These are phyloP conservation scores for Curvularia lunata DNA, from an alignment of 2,329 filamentous ascomycete species.

Conservation along the genomic window DNA sequence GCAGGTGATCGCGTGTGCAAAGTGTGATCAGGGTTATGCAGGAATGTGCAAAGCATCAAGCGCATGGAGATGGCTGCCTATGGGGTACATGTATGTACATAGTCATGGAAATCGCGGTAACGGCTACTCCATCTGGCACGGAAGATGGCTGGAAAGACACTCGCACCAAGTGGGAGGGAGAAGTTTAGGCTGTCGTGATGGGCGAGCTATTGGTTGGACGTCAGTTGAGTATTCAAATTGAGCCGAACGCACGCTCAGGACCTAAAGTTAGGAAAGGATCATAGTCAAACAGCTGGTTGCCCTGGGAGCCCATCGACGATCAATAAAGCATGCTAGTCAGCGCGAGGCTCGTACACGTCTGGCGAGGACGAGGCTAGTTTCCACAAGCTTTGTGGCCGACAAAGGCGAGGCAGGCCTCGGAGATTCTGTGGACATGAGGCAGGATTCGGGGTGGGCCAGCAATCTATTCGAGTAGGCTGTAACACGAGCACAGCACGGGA, in stretches of 20 bases:
- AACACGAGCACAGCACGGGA: constrained; percentile 23
- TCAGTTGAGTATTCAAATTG: constrained; percentile 16
- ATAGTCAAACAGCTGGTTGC: constrained; percentile 5
- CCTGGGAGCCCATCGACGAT: constrained; percentile 3
- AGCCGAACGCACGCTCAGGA: constrained; percentile 19
- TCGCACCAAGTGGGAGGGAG: constrained; percentile 11
- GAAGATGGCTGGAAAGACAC: constrained; percentile 24
- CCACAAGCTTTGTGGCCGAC: constrained; percentile 6
- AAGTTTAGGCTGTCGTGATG: constrained; percentile 3
- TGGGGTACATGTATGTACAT: neutral
- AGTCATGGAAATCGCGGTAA: constrained; percentile 9
- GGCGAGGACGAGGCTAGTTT: constrained; percentile 1
- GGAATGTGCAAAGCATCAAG: neutral
- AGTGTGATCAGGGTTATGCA: constrained; percentile 10
- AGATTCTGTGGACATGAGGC: constrained; percentile 16
- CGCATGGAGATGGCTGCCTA: constrained; percentile 9
- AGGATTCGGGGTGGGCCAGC: constrained; percentile 31
- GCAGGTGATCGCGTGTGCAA: constrained; percentile 6
- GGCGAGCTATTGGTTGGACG: constrained; percentile 13
- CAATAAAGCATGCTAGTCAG: constrained; percentile 18
- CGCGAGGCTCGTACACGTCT: neutral
- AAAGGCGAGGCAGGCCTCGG: constrained; percentile 13
- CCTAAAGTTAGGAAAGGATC: constrained; percentile 1
- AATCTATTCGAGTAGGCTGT: constrained; percentile 41
- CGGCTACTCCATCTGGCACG: constrained; percentile 19